Conservation (phyloP, 345 rosid species). For the Gynandropsis gynandra region DNA sequence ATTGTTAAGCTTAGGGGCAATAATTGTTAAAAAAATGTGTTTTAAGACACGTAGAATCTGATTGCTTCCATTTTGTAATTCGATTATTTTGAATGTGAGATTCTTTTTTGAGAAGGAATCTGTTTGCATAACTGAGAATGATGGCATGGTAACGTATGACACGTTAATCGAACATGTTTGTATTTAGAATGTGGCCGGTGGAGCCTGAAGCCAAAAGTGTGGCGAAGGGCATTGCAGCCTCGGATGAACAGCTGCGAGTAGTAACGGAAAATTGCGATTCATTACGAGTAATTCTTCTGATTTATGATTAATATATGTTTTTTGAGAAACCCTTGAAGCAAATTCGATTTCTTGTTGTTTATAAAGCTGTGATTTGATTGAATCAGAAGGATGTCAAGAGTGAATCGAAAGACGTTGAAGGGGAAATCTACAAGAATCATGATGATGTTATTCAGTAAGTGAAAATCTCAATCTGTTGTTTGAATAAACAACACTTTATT, state of each 20-base stretch:
- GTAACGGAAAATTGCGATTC: conserved; percentile 68
- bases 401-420: conserved; percentile 50
- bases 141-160: no score
- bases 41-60: neutral
- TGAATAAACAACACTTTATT: no score
- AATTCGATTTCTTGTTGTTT: conserved; percentile 3
- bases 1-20: neutral
- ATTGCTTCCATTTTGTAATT: no score
- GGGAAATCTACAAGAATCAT: conserved; percentile 68
- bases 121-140: no score
- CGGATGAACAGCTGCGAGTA: conserved; percentile 47
- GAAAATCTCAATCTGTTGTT: no score
- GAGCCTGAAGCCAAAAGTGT: conserved; percentile 61
- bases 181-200: conserved; percentile 68
- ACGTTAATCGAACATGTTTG: conserved; percentile 12
- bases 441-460: conserved; percentile 72
- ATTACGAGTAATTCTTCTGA: conserved; percentile 41
- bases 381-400: conserved; percentile 46
- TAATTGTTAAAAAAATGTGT: neutral
- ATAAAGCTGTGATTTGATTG: conserved; percentile 3
- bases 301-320: neutral
- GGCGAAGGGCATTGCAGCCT: conserved; percentile 29
- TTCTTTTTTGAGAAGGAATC: no score
- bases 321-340: no score
- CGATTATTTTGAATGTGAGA: neutral